A percentile compares a stretch with the other conserved stretches of the same genome.
phyloP scores from a whole-genome alignment of 331 rosid genomes.

The Rhamnella rubrinervis region DNA sequence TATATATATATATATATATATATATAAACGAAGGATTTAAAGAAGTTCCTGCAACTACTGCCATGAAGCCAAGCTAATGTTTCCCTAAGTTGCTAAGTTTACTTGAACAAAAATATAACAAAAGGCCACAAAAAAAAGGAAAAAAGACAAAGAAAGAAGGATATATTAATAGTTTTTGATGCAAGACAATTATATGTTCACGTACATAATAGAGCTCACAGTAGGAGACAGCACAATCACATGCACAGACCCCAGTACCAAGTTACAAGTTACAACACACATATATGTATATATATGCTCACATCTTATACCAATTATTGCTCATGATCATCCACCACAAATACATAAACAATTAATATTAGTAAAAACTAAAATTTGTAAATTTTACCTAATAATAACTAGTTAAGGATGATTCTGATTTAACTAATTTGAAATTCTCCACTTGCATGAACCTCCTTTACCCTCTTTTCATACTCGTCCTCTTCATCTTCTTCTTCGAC shows the following conservation, averaged over 20 bases:
- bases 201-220: conserved; percentile 19
- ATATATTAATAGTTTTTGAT: too few relatives aligned
- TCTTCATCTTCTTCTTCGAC: conserved; percentile 39
- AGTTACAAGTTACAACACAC: conserved; percentile 13
- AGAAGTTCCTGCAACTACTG: too few relatives aligned
- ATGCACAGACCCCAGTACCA: conserved; percentile 22
- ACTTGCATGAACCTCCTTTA: conserved; percentile 77
- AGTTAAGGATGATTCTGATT: conserved; percentile 19
- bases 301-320: conserved; percentile 15
- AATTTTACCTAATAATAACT: conserved; percentile 1
- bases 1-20: too few relatives aligned
- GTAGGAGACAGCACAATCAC: conserved; percentile 28
- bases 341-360: conserved; percentile 1
- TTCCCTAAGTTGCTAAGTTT: too few relatives aligned
- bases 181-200: conserved; percentile 7
- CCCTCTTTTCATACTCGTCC: conserved; percentile 82
- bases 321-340: conserved; percentile 27
- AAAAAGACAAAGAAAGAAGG: too few relatives aligned
- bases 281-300: neutral
- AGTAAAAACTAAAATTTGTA: conserved; percentile 14
- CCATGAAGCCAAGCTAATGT: too few relatives aligned
- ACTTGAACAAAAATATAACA: too few relatives aligned
- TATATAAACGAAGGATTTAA: too few relatives aligned
- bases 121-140: too few relatives aligned
- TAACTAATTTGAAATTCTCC: conserved; percentile 60